Base-by-base conservation (phyloP, 805 yeast species). In the Ogataea sp. region DNA sequence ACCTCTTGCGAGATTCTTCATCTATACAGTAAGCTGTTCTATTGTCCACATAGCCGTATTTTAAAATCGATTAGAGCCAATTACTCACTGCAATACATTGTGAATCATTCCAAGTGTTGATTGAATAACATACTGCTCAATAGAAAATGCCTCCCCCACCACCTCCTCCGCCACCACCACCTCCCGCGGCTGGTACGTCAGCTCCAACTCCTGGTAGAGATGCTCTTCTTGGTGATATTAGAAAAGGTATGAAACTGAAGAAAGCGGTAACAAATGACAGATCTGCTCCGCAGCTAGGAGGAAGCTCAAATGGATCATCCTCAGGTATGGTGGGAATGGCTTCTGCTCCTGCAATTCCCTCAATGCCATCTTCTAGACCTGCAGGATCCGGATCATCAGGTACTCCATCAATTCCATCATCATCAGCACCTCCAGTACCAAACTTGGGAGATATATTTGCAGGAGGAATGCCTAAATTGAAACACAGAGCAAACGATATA, bases 201-300 rank as follows among this genome's bases (percentile, higher is more conserved):
- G 73, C 77, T 3, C 74, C 77, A 6, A 71, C 74, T 15, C 53
- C 62, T 9, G 70, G 68, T 16, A 59, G 78, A 55, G 71, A 71
- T 45, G 79, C 80, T 2, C 55, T 90, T 38, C 67, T 90, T 20
- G 86, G 93, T 24, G 95, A 85, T 56, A 90, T 90, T 47, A 75
- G 87, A 51, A 83, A 83, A 45, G 90, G 89, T 18, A 62, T 55
- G 38, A 58, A 50, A 34, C 65, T 82, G 40, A 80, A 78, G 52
- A 78, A 81, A 45, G 76, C 85, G 1, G 64, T 59, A 45, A 73
- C 97, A 45, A 63, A 73, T 61, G 80, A 75, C 67, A 62, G 96
- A 62, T 75, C 83, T 41, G 75, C 71, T 1, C 86, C 89, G 3
- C 37, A 46, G 44, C 57, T 75, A 25, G 68, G 70, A 20, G 68